Percentiles rank a stretch among this genome's conserved stretches.
Evolutionary conservation across 345 rosid species (phyloP).

Genomic region (Kandelia obovata): DNA sequence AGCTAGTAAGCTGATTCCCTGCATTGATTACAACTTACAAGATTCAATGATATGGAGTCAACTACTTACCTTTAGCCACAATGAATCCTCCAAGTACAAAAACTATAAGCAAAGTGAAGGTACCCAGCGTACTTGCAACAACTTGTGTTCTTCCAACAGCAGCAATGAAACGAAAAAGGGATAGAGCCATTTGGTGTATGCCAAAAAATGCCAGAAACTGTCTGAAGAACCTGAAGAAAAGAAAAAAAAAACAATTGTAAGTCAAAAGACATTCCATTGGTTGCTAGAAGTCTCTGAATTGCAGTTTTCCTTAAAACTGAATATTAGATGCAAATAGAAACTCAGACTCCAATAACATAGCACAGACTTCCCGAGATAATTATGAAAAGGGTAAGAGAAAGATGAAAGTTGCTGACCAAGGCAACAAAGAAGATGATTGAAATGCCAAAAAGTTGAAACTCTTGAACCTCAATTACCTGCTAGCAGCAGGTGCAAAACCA

Average conservation of each 20-base stretch:
- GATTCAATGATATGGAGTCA: background rate
- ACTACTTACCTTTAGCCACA: slow-evolving; percentile 59
- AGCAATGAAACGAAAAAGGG: slow-evolving; percentile 86
- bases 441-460: background rate
- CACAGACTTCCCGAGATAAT: background rate
- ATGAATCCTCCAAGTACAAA: slow-evolving; percentile 88
- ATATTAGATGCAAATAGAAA: too few species aligned
- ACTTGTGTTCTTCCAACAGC: slow-evolving; percentile 81
- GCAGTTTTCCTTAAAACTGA: background rate
- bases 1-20: background rate
- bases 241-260: background rate
- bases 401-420: background rate
- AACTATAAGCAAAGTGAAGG: slow-evolving; percentile 63
- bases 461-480: slow-evolving; percentile 31
- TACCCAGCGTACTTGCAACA: slow-evolving; percentile 58
- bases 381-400: background rate
- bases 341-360: too few species aligned
- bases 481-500: slow-evolving; percentile 46
- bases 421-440: background rate
- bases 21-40: background rate
- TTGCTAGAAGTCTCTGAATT: background rate
- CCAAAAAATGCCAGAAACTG: slow-evolving; percentile 68
- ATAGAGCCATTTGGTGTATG: slow-evolving; percentile 81
- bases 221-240: slow-evolving; percentile 55
- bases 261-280: too few species aligned